A percentile compares a stretch with the other conserved stretches of the same genome.
phyloP scores from a whole-genome alignment of 2,329 filamentous ascomycete species.

The Sordariomycetes sp. region DNA sequence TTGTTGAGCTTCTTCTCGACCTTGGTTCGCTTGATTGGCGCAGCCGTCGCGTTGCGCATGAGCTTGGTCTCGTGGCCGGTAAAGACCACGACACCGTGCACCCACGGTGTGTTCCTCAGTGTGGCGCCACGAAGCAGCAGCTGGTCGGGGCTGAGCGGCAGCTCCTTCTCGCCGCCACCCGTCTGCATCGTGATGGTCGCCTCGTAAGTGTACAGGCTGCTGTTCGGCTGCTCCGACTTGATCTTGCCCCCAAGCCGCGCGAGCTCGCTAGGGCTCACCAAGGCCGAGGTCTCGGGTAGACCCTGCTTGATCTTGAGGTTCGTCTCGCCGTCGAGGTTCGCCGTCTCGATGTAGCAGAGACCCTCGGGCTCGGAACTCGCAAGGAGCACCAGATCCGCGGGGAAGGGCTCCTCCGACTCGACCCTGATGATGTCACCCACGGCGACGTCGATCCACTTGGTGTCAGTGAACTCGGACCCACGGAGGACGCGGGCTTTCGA shows the following conservation, averaged over 20 bases:
- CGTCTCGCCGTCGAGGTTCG: conserved; percentile 93
- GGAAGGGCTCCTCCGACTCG: conserved; percentile 89
- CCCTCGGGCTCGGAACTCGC: conserved; percentile 96
- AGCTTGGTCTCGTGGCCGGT: conserved; percentile 97
- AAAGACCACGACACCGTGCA: conserved; percentile 60
- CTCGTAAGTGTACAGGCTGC: conserved; percentile 96
- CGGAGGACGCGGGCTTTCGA: conserved; percentile 74
- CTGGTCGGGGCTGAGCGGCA: conserved; percentile 83
- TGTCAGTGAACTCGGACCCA: conserved; percentile 72
- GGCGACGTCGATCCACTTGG: conserved; percentile 85
- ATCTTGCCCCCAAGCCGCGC: conserved; percentile 76
- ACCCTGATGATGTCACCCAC: conserved; percentile 90
- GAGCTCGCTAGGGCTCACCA: conserved; percentile 79
- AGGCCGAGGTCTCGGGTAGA: conserved; percentile 76
- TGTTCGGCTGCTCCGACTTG: conserved; percentile 94
- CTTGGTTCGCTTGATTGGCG: conserved; percentile 94
- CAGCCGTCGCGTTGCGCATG: conserved; percentile 95
- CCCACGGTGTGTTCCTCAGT: conserved; percentile 90
- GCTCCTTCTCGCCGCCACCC: conserved; percentile 84
- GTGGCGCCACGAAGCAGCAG: conserved; percentile 86
- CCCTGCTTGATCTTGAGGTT: conserved; percentile 99
- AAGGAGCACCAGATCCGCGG: conserved; percentile 81
- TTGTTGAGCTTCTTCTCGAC: conserved; percentile 90
- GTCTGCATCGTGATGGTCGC: conserved; percentile 84
- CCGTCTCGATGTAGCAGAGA: conserved; percentile 96